Evolutionary conservation across 1,284 basidiomycete species (phyloP).

Genomic region (Cutaneotrichosporon curvatum): DNA sequence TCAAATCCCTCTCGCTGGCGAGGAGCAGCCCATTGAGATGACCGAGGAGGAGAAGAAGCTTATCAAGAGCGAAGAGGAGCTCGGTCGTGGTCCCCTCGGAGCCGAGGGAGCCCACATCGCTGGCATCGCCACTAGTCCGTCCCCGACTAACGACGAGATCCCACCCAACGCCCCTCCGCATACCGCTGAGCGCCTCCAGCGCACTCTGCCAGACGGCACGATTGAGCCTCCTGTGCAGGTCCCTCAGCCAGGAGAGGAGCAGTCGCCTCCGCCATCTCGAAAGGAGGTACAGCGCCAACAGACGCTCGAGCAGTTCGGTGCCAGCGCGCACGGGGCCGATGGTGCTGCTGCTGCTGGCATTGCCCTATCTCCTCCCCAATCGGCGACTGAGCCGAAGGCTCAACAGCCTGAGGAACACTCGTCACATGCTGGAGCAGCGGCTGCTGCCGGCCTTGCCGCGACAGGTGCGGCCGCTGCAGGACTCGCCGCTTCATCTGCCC

Average conservation of each 20-base stretch:
- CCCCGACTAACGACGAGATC: background rate
- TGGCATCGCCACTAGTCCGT: slow-evolving; percentile 38
- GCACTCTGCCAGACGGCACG: slow-evolving; percentile 18
- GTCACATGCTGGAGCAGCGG: too few relatives aligned
- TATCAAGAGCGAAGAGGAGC: slow-evolving; percentile 16
- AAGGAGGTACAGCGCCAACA: background rate
- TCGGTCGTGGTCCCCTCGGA: slow-evolving; percentile 26
- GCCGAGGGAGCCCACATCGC: slow-evolving; percentile 36
- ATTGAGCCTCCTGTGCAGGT: slow-evolving; percentile 36
- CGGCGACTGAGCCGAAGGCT: background rate
- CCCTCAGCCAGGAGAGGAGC: slow-evolving; percentile 11
- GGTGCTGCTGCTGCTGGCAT: slow-evolving; percentile 16
- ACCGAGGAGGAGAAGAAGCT: slow-evolving; percentile 2
- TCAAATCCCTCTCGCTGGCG: slow-evolving; percentile 30
- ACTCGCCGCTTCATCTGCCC: too few relatives aligned
- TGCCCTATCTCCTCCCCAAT: background rate
- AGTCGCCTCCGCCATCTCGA: background rate
- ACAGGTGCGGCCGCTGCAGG: background rate
- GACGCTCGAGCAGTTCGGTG: slow-evolving; percentile 1
- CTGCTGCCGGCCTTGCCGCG: background rate
- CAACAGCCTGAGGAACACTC: too few relatives aligned
- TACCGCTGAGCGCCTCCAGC: slow-evolving; percentile 8
- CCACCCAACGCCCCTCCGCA: slow-evolving; percentile 1
- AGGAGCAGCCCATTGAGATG: slow-evolving; percentile 7
- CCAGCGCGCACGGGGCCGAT: slow-evolving; percentile 17